Evolutionary conservation across 2,329 filamentous ascomycete species (phyloP), one percentile per base, ranked within the genome.

Genomic region (Exophiala dermatitidis): DNA sequence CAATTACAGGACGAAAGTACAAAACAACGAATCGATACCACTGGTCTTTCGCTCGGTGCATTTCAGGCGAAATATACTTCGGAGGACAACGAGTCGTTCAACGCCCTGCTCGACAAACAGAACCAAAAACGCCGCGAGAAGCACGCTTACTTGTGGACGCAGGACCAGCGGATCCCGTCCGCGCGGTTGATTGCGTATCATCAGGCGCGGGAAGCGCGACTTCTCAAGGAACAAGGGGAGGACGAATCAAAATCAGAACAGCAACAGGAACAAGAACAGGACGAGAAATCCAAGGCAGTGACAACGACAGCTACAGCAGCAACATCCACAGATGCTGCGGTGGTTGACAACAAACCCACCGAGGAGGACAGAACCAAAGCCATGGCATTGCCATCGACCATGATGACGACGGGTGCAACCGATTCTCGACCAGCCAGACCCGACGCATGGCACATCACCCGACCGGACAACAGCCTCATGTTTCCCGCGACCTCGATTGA

Each of bases 41-140:
- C 84, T 40, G 85, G 84, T 62, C 82, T 97, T 75, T 90, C 85
- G 55, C 77, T 98, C 1, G 82, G 84, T 49, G 81, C 84, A 1
- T 98, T 96, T 64, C 93, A 98, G 66, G 80, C 86, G 2, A 91
- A 88, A 62, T 97, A 96, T 71, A 98, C 91, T 1, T 95, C 89
- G 65, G 93, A 98, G 69, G 93, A 98, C 68, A 97, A 97, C 66
- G 93, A 96, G 67, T 94, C 88, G 63, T 97, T 98, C 73, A 95
- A 95, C 70, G 86, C 85, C 63, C 77, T 98, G 1, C 75, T 97
- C 30, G 93, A 98, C 71, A 87, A 84, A 64, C 89, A 96, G 65
- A 98, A 96, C 65, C 78, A 84, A 57, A 91, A 90, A 68, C 81
- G 79, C 47, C 84, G 86, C 0, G 85, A 90, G 64, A 95, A 91